phyloP scores from a whole-genome alignment of 2,329 filamentous ascomycete species.

The Bipolaris sorokiniana region DNA sequence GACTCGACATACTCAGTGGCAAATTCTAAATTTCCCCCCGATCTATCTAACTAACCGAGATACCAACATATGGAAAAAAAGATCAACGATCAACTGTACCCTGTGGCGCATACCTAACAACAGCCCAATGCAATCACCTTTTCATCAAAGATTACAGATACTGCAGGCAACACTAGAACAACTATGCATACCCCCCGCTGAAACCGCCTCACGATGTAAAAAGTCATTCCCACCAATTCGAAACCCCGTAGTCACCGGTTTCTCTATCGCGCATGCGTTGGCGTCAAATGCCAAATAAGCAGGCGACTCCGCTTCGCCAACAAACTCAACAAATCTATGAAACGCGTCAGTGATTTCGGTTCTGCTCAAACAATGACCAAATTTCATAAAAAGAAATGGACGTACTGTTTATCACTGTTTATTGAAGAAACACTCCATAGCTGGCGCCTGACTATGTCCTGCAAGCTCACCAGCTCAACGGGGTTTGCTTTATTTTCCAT shows the following conservation, averaged over 20 bases:
- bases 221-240: neutral
- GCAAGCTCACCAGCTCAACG: slow-evolving; percentile 20
- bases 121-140: no score
- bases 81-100: no score
- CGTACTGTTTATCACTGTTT: neutral
- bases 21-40: no score
- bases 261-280: neutral
- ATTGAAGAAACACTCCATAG: slow-evolving; percentile 7
- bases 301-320: neutral
- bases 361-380: neutral
- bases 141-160: neutral
- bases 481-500: slow-evolving; percentile 21
- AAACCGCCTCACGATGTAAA: neutral
- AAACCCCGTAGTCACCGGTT: neutral
- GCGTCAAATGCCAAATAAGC: neutral
- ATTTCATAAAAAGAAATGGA: neutral
- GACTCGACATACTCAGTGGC: no score
- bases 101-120: no score
- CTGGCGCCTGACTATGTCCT: slow-evolving; percentile 16
- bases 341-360: no score
- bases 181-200: neutral
- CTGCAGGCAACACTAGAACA: neutral
- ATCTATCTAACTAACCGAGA: no score
- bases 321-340: neutral
- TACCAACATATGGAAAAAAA: no score